Evolutionary conservation across 2,329 filamentous ascomycete species (phyloP).

Genomic region (Exophiala mesophila): DNA sequence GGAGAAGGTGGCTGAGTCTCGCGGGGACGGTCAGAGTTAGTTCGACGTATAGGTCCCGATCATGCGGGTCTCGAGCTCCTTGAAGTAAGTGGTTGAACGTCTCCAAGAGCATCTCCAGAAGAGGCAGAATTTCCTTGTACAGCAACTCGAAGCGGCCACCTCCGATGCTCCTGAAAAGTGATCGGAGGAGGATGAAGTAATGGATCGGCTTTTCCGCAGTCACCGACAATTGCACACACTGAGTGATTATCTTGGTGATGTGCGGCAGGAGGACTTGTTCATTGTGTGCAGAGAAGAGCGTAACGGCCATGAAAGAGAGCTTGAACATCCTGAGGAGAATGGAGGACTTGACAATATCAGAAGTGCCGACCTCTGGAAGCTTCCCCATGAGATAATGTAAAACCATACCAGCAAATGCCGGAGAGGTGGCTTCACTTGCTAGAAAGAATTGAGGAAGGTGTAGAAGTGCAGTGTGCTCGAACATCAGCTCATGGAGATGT

Average conservation of each 20-base stretch:
- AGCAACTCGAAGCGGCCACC: constrained; percentile 95
- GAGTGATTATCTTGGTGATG: constrained; percentile 93
- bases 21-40: constrained; percentile 94
- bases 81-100: constrained; percentile 92
- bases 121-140: constrained; percentile 94
- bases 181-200: constrained; percentile 89
- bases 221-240: constrained; percentile 92
- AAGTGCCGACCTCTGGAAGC: constrained; percentile 89
- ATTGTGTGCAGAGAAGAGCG: constrained; percentile 88
- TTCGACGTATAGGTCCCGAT: constrained; percentile 95
- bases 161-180: constrained; percentile 91
- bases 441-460: constrained; percentile 98
- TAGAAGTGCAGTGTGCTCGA: constrained; percentile 87
- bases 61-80: constrained; percentile 81
- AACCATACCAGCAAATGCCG: constrained; percentile 97
- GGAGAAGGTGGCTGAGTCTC: constrained; percentile 85
- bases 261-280: constrained; percentile 93
- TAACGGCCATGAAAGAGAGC: constrained; percentile 98
- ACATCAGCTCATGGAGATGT: constrained; percentile 94
- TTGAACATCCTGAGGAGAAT: constrained; percentile 94
- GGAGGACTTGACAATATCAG: constrained; percentile 85
- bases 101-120: constrained; percentile 95
- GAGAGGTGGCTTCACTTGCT: constrained; percentile 95
- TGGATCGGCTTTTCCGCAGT: constrained; percentile 98
- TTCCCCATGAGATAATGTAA: constrained; percentile 95